These are phyloP conservation scores for Oryza meyeriana DNA, from an alignment of 176 grass and related monocot species.

Conservation along the genomic window DNA sequence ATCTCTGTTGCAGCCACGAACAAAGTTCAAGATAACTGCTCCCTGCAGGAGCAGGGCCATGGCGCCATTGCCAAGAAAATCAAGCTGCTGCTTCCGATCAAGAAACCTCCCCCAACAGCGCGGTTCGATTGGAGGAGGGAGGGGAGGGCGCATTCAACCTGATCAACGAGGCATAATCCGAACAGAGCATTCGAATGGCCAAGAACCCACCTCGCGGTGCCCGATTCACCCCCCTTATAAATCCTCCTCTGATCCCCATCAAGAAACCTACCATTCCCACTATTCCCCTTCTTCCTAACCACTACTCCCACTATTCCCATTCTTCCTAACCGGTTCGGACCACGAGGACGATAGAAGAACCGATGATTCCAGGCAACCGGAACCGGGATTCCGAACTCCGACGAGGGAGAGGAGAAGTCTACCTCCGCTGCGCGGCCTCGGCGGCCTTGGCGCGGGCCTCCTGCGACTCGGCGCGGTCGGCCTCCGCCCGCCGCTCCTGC, in stretches of 20 bases:
- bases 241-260: not conserved
- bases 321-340: too few species aligned
- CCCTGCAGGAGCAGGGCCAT: not conserved
- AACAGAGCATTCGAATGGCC: not conserved
- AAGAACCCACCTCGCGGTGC: not conserved
- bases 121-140: not conserved
- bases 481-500: constrained; percentile 48
- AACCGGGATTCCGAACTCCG: not conserved
- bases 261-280: not conserved
- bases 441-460: constrained; percentile 81
- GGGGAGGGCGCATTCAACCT: not conserved
- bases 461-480: constrained; percentile 54
- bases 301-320: not conserved
- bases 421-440: constrained; percentile 87
- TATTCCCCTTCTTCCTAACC: too few species aligned
- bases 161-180: not conserved
- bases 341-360: not conserved
- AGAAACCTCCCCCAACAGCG: not conserved
- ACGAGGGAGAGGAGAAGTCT: not conserved
- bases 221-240: not conserved
- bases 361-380: not conserved
- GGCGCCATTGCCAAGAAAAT: not conserved
- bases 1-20: too few species aligned
- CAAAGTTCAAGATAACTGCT: too few species aligned
- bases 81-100: not conserved